These are phyloP conservation scores for Dictyostelium intermedium DNA, from an alignment of 78 protist genomes.

Conservation along the genomic window DNA sequence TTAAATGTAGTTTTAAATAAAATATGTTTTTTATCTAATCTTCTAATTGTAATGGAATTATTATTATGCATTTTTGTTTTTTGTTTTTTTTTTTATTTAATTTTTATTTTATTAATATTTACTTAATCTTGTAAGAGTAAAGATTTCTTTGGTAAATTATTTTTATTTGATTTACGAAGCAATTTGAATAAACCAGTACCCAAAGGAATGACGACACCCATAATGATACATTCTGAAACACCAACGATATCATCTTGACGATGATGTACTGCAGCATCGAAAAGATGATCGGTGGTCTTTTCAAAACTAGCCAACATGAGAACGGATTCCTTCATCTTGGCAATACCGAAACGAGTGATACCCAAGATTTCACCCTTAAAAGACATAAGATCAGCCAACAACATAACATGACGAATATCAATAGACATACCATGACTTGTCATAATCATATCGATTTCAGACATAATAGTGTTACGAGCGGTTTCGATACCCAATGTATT, in stretches of 20 bases:
- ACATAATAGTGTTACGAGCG: constrained; percentile 94
- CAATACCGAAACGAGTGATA: constrained; percentile 98
- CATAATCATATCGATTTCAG: constrained; percentile 94
- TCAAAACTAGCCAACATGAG: constrained; percentile 99
- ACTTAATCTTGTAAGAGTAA: constrained; percentile 3
- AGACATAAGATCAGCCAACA: constrained; percentile 98
- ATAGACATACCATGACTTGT: constrained; percentile 94
- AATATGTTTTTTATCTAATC: no score
- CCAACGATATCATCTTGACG: constrained; percentile 91
- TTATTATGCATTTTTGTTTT: neutral
- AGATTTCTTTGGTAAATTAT: constrained; percentile 35
- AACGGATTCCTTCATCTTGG: constrained; percentile 96
- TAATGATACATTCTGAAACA: constrained; percentile 98
- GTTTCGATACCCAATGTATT: constrained; percentile 98
- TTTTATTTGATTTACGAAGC: constrained; percentile 46
- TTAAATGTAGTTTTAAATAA: no score
- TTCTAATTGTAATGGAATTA: no score
- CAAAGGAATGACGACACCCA: constrained; percentile 96
- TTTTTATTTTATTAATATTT: neutral
- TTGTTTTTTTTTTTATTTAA: neutral
- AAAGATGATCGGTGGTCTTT: constrained; percentile 97
- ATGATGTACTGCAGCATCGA: constrained; percentile 94
- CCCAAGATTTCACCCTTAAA: constrained; percentile 97
- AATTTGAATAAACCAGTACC: constrained; percentile 97
- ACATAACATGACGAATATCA: constrained; percentile 94